A percentile compares a stretch with the other conserved stretches of the same genome.
Evolutionary conservation across 2,329 filamentous ascomycete species (phyloP).

Genomic region (Calonectria pauciramosa): DNA sequence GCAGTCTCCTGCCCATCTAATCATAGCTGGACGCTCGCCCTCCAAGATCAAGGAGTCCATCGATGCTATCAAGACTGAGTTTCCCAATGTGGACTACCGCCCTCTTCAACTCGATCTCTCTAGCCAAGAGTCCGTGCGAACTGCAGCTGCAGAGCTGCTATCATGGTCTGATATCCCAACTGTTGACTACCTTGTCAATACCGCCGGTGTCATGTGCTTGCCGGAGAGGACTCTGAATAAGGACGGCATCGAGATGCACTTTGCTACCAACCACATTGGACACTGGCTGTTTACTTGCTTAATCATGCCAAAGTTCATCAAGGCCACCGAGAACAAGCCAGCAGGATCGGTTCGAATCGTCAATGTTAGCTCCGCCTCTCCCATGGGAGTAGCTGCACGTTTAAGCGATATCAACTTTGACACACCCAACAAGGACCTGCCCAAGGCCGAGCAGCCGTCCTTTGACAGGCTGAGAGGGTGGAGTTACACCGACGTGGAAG

Average conservation of each 20-base stretch:
- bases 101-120: slow-evolving; percentile 54
- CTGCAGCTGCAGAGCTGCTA: slow-evolving; percentile 51
- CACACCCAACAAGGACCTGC: slow-evolving; percentile 44
- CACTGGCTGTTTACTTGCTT: slow-evolving; percentile 55
- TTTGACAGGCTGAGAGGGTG: slow-evolving; percentile 26
- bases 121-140: slow-evolving; percentile 54
- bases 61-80: slow-evolving; percentile 49
- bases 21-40: slow-evolving; percentile 56
- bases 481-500: slow-evolving; percentile 32
- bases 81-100: slow-evolving; percentile 50
- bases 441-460: slow-evolving; percentile 33
- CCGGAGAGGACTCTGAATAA: slow-evolving; percentile 46
- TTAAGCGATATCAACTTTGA: slow-evolving; percentile 61
- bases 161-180: slow-evolving; percentile 44
- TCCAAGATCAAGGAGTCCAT: slow-evolving; percentile 54
- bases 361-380: slow-evolving; percentile 58
- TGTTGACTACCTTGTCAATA: slow-evolving; percentile 56
- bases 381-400: slow-evolving; percentile 53
- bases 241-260: slow-evolving; percentile 55
- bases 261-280: slow-evolving; percentile 55
- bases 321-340: slow-evolving; percentile 43
- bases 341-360: slow-evolving; percentile 54
- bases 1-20: slow-evolving; percentile 52
- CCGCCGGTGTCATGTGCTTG: slow-evolving; percentile 54
- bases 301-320: slow-evolving; percentile 52